These are phyloP conservation scores for Arthrinium phaeospermum DNA, from an alignment of 2,329 filamentous ascomycete species.

Conservation along the genomic window DNA sequence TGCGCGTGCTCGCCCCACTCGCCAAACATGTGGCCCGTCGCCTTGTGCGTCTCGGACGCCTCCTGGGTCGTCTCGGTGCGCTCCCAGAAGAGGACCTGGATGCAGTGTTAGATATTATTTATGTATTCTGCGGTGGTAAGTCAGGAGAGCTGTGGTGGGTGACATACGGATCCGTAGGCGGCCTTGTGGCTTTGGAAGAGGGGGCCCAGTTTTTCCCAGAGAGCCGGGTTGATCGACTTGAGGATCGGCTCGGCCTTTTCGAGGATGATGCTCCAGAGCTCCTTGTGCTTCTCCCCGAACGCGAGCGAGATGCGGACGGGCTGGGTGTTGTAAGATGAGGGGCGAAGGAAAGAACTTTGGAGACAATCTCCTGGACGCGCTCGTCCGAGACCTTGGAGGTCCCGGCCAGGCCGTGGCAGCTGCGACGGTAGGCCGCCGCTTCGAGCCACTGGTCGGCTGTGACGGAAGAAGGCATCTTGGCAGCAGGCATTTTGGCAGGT, in stretches of 20 bases:
- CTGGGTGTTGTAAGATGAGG: constrained; percentile 35
- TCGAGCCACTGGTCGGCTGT: constrained; percentile 33
- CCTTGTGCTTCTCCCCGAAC: constrained; percentile 31
- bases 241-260: constrained; percentile 28
- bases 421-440: constrained; percentile 36
- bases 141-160: too few relatives aligned
- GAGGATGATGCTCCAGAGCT: constrained; percentile 32
- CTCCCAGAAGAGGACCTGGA: constrained; percentile 34
- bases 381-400: constrained; percentile 37
- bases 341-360: constrained; percentile 30
- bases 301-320: constrained; percentile 31
- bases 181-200: constrained; percentile 28
- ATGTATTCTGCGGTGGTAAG: too few relatives aligned
- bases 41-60: constrained; percentile 26
- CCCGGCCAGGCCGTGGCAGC: constrained; percentile 35
- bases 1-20: constrained; percentile 29
- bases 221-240: constrained; percentile 24
- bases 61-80: constrained; percentile 27
- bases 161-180: constrained; percentile 35
- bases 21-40: constrained; percentile 28
- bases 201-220: constrained; percentile 29
- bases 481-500: too few relatives aligned
- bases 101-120: too few relatives aligned
- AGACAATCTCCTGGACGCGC: constrained; percentile 36
- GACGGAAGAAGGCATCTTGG: constrained; percentile 20